These are phyloP conservation scores for Beauveria rudraprayagi DNA, from an alignment of 2,329 filamentous ascomycete species.

Conservation along the genomic window DNA sequence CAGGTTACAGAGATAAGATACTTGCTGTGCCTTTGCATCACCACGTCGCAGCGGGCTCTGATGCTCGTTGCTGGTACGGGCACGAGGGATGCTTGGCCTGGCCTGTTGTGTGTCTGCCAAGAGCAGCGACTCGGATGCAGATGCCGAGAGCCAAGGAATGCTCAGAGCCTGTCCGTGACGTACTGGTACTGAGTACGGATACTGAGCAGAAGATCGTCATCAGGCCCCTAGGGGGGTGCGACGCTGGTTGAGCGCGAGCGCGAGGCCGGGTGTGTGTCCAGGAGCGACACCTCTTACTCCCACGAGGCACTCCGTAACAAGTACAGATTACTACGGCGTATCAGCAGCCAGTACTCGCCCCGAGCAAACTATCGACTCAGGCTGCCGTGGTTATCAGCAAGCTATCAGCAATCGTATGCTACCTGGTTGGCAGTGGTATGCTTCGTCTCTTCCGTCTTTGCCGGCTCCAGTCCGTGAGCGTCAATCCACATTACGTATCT, in stretches of 20 bases:
- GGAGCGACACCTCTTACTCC: neutral
- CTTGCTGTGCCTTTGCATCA: neutral
- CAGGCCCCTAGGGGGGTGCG: neutral
- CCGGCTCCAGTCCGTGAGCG: neutral
- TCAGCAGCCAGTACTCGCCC: neutral
- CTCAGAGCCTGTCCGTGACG: constrained; percentile 7
- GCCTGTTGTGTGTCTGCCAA: constrained; percentile 6
- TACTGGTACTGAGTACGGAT: neutral
- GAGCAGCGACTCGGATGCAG: constrained; percentile 10
- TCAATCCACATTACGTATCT: neutral
- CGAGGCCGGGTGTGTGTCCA: neutral
- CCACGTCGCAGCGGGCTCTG: neutral
- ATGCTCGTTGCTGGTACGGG: neutral
- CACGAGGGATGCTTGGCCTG: neutral
- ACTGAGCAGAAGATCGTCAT: constrained; percentile 9
- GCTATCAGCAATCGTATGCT: neutral
- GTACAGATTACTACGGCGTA: neutral
- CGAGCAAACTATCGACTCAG: neutral
- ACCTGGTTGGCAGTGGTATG: neutral
- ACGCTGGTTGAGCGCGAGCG: neutral
- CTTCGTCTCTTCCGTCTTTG: neutral
- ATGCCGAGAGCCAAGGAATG: constrained; percentile 12
- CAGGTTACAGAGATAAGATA: neutral
- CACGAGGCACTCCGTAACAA: neutral
- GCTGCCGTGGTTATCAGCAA: neutral